These are phyloP conservation scores for Raddia distichophylla DNA, from an alignment of 176 grass and related monocot genomes.

Conservation along the genomic window DNA sequence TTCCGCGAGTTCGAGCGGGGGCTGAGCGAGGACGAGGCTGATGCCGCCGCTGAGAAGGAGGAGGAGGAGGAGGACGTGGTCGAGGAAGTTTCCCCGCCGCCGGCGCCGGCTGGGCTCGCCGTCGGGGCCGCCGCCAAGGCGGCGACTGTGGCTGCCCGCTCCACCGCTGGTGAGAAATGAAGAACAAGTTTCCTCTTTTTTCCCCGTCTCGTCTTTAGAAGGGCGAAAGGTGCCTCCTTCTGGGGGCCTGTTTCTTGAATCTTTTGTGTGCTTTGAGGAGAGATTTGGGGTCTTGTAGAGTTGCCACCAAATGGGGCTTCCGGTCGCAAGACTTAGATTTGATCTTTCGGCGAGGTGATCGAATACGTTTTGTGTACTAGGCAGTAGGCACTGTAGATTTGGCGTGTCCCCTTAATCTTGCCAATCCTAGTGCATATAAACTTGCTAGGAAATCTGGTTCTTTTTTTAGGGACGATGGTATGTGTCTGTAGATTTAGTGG, in stretches of 20 bases:
- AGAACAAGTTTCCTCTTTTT: neutral
- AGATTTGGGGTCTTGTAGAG: neutral
- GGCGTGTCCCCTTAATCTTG: neutral
- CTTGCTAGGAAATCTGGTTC: neutral
- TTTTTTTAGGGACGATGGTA: neutral
- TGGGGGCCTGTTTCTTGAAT: neutral
- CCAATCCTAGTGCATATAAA: neutral
- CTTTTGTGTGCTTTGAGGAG: neutral
- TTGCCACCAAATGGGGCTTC: neutral
- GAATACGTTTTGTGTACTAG: neutral
- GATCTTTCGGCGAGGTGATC: neutral
- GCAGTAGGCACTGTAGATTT: neutral
- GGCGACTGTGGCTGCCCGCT: neutral
- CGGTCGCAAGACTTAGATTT: neutral
- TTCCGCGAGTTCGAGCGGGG: constrained; percentile 66
- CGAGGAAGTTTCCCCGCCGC: constrained; percentile 33
- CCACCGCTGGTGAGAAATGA: constrained; percentile 35
- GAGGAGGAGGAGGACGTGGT: constrained; percentile 17
- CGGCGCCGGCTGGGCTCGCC: neutral
- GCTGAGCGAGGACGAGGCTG: constrained; percentile 31
- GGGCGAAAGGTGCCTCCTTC: constrained; percentile 9
- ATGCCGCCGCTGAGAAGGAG: neutral
- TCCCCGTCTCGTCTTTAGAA: neutral
- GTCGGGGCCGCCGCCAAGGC: constrained; percentile 14
- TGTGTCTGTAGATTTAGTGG: constrained; percentile 1